Conservation (phyloP, 805 yeast genomes). For the Myxozyma udenii region DNA sequence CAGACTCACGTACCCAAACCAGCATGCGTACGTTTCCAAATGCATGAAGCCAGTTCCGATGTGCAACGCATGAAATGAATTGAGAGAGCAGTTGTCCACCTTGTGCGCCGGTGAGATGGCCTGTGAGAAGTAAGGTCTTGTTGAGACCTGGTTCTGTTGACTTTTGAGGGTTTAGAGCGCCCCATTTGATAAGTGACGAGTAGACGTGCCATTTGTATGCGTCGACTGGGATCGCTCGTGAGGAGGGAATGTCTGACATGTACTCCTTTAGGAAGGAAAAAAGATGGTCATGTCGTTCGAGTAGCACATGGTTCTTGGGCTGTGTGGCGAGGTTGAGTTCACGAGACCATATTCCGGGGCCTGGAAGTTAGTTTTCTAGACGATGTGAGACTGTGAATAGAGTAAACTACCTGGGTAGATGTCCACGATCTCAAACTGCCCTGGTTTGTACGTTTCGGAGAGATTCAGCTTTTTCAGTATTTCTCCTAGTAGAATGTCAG, state of each 20-base stretch:
- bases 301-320: constrained; percentile 62
- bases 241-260: constrained; percentile 14
- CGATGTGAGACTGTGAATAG: background rate
- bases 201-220: constrained; percentile 72
- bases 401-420: constrained; percentile 5
- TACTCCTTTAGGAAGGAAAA: constrained; percentile 26
- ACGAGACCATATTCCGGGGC: constrained; percentile 58
- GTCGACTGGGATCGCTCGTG: constrained; percentile 41
- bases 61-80: constrained; percentile 65
- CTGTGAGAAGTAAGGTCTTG: constrained; percentile 55
- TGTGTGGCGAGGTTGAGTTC: constrained; percentile 57
- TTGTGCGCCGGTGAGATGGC: constrained; percentile 53
- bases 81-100: constrained; percentile 73
- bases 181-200: constrained; percentile 45
- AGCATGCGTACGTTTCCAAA: constrained; percentile 75
- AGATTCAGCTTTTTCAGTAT: constrained; percentile 9
- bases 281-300: constrained; percentile 51
- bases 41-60: constrained; percentile 69
- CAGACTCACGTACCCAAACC: constrained; percentile 58
- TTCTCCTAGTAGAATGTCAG: too few species aligned
- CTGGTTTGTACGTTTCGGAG: constrained; percentile 2
- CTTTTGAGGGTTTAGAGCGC: constrained; percentile 43
- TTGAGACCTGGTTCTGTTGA: constrained; percentile 46
- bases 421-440: constrained; percentile 13
- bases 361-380: constrained; percentile 34